Base-by-base conservation (phyloP, 169 alveolate species). In the Eimeria praecox region DNA sequence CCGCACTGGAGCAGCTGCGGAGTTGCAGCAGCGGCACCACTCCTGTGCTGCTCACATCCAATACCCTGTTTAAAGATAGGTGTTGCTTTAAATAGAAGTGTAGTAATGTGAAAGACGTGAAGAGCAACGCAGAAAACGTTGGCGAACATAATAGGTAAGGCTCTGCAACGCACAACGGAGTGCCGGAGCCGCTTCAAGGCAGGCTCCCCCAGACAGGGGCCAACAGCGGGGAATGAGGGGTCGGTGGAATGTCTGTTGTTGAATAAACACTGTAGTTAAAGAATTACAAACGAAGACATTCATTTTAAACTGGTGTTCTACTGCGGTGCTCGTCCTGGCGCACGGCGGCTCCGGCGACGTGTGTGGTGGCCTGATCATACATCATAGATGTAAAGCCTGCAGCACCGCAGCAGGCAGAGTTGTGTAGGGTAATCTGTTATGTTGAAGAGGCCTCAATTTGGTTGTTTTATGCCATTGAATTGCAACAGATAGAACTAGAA, bases 261-360 rank as follows among this genome's bases (percentile, higher is more conserved):
- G 46, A 71, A 30, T 27, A 71, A 71, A 59, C 20, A 59, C 20
- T 59, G 22, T n/a, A 59, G n/a, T 59, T 59, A 59, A 22, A 18
- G n/a, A 59, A 59, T 12, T 71, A 33, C 27, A 71, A 30, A 33
- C 24, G 33, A 71, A 71, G 40, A 38, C 82, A 71, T 71, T 30
- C 46, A n/a, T 71, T 33, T 71, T 30, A 71, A 38, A 14, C 9
- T 27, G 16, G 46, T 30, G 14, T 71, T 10, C 46, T 30, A 46
- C 46, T 14, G 82, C 42, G 0, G 46, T 71, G 9, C n/a, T 30
- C 49, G 20, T 14, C 16, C 18, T 71, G 82, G 46, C 9, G 82
- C 82, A 71, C 20, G 90, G 90, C 44, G 90, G 90, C 90, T 56
- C 71, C 73, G 49, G 59, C 59, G 89, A 44, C 90, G 90, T 82